Evolutionary conservation across 2,329 filamentous ascomycete genomes (phyloP), one percentile per base, ranked within the genome.

Genomic region (Drechslera avenae): DNA sequence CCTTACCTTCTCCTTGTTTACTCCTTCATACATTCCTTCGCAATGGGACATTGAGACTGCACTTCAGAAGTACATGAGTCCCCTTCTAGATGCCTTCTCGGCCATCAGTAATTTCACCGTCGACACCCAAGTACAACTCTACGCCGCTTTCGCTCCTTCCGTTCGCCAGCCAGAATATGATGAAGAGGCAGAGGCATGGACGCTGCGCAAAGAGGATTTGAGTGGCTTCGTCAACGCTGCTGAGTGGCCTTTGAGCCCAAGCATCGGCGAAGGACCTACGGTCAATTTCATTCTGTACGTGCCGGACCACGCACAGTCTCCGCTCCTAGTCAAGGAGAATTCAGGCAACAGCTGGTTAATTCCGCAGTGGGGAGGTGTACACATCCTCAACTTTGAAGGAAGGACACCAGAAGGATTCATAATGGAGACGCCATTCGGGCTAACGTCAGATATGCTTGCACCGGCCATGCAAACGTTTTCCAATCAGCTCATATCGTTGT

Each of bases 171-270:
- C 85, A 1, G 76, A 81, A 39, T 84, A 79, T 51, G 79, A 85
- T 46, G 73, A 79, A 18, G 50, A 70, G 0, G 73, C 73, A n/a
- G 75, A 86, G 18, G 81, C 88, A 26, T 87, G 84, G 84, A 82
- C 78, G 0, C 77, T 99, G 30, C 86, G 84, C 64, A 92, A 91
- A 69, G 89, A 96, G 62, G 91, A 96, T 64, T 81, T 99, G 1
- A 91, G 90, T 31, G 92, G 90, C 1, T 99, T 99, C 68, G 91
- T 99, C 74, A 99, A 99, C 67, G 92, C 93, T 2, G 94, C 94
- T 2, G 94, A 99, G 76, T 99, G 94, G 94, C 94, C 94, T 0
- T 76, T 99, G 2, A 96, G 89, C 56, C 93, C 93, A 0, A 96
- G 91, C 49, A 97, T 99, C 60, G 94, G 92, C 34, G 86, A 85